Percentiles rank a stretch among this genome's conserved stretches.
These are phyloP conservation scores for Colletotrichum sp. DNA, from an alignment of 2,329 filamentous ascomycete genomes.

Conservation along the genomic window DNA sequence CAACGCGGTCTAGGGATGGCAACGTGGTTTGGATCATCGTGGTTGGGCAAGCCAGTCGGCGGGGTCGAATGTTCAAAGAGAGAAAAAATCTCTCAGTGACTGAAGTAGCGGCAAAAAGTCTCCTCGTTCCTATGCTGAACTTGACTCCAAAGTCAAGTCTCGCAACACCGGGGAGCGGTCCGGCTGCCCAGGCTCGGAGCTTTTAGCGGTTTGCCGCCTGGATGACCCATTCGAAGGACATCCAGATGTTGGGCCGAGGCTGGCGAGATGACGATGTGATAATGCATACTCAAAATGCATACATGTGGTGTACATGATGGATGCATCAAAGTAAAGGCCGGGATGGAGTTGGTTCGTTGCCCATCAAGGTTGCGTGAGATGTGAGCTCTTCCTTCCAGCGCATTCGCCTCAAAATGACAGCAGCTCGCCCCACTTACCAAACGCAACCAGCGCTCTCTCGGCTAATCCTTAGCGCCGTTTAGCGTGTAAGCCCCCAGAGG, in stretches of 20 bases:
- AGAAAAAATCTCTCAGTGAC: not conserved
- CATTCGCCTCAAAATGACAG: not conserved
- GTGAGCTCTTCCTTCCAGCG: not conserved
- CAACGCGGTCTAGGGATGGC: accelerated
- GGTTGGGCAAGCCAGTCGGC: not conserved
- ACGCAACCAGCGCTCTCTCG: not conserved
- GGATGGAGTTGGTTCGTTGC: not conserved
- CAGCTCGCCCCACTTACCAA: not conserved
- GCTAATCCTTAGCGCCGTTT: not conserved
- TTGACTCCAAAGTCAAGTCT: not conserved
- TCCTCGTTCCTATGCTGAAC: not conserved
- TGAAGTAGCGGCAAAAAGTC: accelerated
- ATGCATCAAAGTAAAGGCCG: not conserved
- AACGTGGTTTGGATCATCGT: accelerated
- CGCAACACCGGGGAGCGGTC: not conserved
- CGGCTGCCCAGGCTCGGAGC: not conserved
- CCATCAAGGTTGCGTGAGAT: not conserved
- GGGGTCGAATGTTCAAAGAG: accelerated
- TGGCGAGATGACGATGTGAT: not conserved
- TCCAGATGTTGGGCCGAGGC: not conserved
- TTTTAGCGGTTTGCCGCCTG: not conserved
- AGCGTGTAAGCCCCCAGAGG: not conserved
- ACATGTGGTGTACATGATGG: not conserved
- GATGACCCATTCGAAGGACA: not conserved
- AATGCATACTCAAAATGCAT: not conserved